These are phyloP conservation scores for Capsicum rhomboideum DNA, from an alignment of 257 asterid genomes.

Conservation along the genomic window DNA sequence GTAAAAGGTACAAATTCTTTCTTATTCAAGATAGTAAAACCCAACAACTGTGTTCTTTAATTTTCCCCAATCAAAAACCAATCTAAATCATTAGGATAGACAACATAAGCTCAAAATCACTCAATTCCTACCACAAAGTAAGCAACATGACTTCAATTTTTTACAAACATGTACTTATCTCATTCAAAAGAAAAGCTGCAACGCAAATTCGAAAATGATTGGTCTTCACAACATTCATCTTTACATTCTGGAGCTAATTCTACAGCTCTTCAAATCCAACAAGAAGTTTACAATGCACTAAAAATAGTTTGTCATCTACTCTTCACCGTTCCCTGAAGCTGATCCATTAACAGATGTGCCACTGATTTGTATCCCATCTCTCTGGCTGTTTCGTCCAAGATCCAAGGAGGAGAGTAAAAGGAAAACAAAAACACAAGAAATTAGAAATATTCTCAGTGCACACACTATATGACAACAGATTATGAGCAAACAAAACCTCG, in stretches of 20 bases:
- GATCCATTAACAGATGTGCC: slow-evolving; percentile 67
- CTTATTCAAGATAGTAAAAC: background rate
- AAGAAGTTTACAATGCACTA: background rate
- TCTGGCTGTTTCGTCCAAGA: slow-evolving; percentile 29
- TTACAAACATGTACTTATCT: too few relatives aligned
- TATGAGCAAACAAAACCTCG: background rate
- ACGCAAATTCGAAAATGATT: background rate
- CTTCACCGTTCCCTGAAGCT: slow-evolving; percentile 36
- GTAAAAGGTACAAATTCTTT: background rate
- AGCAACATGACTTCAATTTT: too few relatives aligned
- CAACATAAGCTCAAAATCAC: background rate
- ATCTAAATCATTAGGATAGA: background rate
- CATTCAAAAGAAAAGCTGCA: too few relatives aligned
- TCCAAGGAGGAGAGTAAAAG: background rate
- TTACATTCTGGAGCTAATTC: background rate
- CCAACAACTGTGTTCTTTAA: background rate
- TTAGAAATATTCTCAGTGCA: background rate
- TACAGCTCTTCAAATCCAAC: background rate
- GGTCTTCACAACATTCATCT: background rate
- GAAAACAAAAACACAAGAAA: background rate
- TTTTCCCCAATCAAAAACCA: background rate
- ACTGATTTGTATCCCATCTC: slow-evolving; percentile 83
- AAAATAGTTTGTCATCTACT: background rate
- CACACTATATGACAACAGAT: background rate
- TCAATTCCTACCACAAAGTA: too few relatives aligned